Base-by-base conservation (phyloP, 305 asterid species). In the Fraxinus platypoda region DNA sequence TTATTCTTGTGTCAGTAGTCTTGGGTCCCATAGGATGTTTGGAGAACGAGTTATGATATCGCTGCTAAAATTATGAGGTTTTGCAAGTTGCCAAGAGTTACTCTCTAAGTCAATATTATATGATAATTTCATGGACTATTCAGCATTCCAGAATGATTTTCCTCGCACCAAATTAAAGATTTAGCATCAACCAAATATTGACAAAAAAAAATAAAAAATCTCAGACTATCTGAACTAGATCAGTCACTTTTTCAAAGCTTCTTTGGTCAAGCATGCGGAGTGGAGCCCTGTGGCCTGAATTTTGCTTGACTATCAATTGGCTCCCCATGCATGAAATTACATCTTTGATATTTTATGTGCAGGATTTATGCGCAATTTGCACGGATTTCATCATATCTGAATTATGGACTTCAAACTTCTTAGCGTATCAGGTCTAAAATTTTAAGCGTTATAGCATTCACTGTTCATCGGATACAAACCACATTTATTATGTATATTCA, bases 341-440 rank as follows among this genome's bases (percentile, higher is more conserved):
- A 59, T 77, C 71, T 83, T 74, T 83, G 78, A 79, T 85, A 80
- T 83, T 83, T 78, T 41, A 21, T 76, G 21, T 89, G 97, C 97
- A 96, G 99, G 99, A 94, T 80, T 86, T 96, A 77, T 96, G 98
- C 79, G 90, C 91, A 57, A 93, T 93, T 85, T 96, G 99, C 93
- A 96, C 98, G 6, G 99, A 96, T 82, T 96, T 92, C 90, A 96
- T 96, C 62, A 90, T 93, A 78, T 91, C 98, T 34, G 98, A 96
- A 81, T 88, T 96, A 79, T 93, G 98, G 98, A 92, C 97, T 82
- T 88, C 98, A 86, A 96, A 96, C 93, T 96, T 96, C 91, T 86
- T 94, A 86, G 94, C 94, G 0, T 96, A 93, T 90, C 98, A 96
- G 98, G 99, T 96, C 80, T 86, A 76, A 74, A 59, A 86, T 84